These are phyloP conservation scores for Penicillium macrosclerotiorum DNA, from an alignment of 495 filamentous ascomycete species.

Conservation along the genomic window DNA sequence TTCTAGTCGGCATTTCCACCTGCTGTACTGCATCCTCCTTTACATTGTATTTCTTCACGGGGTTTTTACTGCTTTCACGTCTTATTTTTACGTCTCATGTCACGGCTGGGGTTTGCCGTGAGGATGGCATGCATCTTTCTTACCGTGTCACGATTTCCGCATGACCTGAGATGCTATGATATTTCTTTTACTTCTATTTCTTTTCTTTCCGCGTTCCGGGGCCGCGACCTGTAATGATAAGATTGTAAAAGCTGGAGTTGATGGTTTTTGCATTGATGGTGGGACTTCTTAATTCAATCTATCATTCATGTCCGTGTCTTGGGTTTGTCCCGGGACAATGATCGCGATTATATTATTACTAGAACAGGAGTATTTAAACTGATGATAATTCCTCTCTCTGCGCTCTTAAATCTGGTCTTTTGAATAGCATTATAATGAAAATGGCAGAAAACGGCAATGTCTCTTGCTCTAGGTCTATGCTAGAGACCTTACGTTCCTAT, in stretches of 20 bases:
- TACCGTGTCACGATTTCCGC: slow-evolving; percentile 30
- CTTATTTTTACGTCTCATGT: slow-evolving; percentile 26
- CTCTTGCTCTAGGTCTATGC: too few relatives aligned
- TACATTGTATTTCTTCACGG: slow-evolving; percentile 32
- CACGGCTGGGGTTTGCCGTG: slow-evolving; percentile 26
- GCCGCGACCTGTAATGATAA: slow-evolving; percentile 39
- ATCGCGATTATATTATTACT: background rate
- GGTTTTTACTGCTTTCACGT: slow-evolving; percentile 21
- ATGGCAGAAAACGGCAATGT: too few relatives aligned
- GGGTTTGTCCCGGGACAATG: background rate
- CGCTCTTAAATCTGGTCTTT: too few relatives aligned
- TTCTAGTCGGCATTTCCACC: slow-evolving; percentile 3
- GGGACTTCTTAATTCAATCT: slow-evolving; percentile 22
- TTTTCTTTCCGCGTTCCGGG: slow-evolving; percentile 21
- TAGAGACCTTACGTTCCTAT: too few relatives aligned
- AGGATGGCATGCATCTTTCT: slow-evolving; percentile 32
- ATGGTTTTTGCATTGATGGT: slow-evolving; percentile 24
- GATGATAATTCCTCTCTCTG: background rate
- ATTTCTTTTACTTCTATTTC: slow-evolving; percentile 31
- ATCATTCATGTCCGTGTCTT: slow-evolving; percentile 10
- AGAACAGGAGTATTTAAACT: background rate
- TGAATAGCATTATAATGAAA: too few relatives aligned
- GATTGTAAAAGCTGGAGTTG: slow-evolving; percentile 40
- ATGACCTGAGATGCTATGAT: slow-evolving; percentile 37
- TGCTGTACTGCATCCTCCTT: slow-evolving; percentile 5